Evolutionary conservation across 306 rosid species (phyloP).

Genomic region (Luffa acutangula): DNA sequence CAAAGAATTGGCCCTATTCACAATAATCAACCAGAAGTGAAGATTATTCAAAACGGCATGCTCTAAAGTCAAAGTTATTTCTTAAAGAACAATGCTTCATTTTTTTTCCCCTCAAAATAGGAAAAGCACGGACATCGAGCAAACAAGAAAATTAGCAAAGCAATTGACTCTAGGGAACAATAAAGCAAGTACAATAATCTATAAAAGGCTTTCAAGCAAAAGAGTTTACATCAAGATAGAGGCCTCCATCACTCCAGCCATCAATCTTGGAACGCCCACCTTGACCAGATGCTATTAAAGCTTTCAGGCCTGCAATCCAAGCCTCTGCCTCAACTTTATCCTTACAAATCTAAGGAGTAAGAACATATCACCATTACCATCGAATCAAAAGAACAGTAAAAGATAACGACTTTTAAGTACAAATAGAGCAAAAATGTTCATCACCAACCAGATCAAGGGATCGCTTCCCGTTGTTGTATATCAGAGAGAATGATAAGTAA

Average conservation of each 20-base stretch:
- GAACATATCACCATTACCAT: background rate
- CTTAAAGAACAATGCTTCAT: background rate
- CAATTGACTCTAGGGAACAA: background rate
- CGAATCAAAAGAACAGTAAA: background rate
- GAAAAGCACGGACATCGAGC: background rate
- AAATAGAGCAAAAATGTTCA: slow-evolving; percentile 13
- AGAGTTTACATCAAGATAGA: slow-evolving; percentile 71
- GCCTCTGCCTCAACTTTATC: slow-evolving; percentile 93
- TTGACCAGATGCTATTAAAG: slow-evolving; percentile 70
- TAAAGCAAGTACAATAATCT: slow-evolving; percentile 3
- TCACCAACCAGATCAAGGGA: slow-evolving; percentile 87
- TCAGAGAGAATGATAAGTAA: slow-evolving; percentile 83
- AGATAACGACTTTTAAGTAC: background rate
- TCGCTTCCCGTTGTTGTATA: slow-evolving; percentile 80
- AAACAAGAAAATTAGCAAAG: background rate
- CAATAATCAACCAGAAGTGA: background rate
- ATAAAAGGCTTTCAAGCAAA: slow-evolving; percentile 14
- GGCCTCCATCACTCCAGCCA: slow-evolving; percentile 95
- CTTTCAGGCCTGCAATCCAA: slow-evolving; percentile 92
- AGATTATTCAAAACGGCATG: background rate
- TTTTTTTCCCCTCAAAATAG: background rate
- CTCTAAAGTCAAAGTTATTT: background rate
- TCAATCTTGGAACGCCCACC: slow-evolving; percentile 98
- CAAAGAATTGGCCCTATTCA: background rate
- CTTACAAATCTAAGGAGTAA: slow-evolving; percentile 69